Evolutionary conservation across 1,139 yeast species (phyloP).

Genomic region (Zygoascus hellenicus): DNA sequence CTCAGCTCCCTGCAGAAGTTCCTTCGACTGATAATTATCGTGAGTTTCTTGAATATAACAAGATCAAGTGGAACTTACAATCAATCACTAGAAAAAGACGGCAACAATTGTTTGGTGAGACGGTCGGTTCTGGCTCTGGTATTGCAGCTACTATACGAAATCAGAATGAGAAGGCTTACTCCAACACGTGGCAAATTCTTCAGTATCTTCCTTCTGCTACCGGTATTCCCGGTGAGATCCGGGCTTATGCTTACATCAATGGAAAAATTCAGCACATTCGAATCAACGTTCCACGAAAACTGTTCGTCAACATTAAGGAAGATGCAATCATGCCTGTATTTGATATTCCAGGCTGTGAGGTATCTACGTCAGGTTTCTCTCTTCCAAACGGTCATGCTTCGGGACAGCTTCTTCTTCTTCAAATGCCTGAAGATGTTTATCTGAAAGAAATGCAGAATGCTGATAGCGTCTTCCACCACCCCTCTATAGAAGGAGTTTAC

Average conservation of each 20-base stretch:
- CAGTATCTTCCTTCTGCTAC: constrained; percentile 52
- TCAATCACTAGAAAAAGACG: constrained; percentile 65
- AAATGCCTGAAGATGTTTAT: constrained; percentile 61
- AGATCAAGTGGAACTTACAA: constrained; percentile 79
- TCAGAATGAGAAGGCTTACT: constrained; percentile 67
- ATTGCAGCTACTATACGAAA: constrained; percentile 60
- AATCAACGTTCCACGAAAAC: constrained; percentile 66
- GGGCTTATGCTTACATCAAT: constrained; percentile 64
- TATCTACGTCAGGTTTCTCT: constrained; percentile 53
- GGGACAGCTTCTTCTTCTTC: constrained; percentile 51
- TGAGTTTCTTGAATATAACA: constrained; percentile 72
- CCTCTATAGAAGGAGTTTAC: constrained; percentile 63
- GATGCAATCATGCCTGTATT: constrained; percentile 29
- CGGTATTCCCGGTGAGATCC: constrained; percentile 60
- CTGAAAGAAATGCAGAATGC: constrained; percentile 52
- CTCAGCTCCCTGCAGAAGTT: constrained; percentile 23
- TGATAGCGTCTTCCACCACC: constrained; percentile 60
- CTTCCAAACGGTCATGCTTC: constrained; percentile 70
- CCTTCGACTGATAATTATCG: constrained; percentile 75
- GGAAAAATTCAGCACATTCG: constrained; percentile 68
- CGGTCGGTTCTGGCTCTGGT: constrained; percentile 7
- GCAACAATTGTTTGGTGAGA: constrained; percentile 52
- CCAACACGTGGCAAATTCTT: constrained; percentile 78
- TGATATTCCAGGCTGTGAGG: constrained; percentile 47
- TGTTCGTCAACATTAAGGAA: constrained; percentile 61